Base-by-base conservation (phyloP, 805 yeast species). In the Kodamaea kaohsiungensis region DNA sequence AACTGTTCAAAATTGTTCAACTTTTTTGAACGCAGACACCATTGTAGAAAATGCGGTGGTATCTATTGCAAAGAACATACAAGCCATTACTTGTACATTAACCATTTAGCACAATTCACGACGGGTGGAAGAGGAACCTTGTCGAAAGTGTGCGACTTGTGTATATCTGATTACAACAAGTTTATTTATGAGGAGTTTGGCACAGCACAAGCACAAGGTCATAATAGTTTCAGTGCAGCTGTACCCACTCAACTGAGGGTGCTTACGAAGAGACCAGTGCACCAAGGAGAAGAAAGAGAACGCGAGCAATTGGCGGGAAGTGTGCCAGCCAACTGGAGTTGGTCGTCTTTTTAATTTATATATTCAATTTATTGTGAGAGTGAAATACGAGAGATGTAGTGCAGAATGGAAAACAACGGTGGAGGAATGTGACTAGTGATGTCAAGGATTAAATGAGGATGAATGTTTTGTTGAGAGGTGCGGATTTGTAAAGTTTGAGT, bases 31-130 rank as follows among this genome's bases (percentile, higher is more conserved):
- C 81, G 92, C 61, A 79, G 86, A 58, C 96, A 89, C 65, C 96
- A 89, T 72, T 89, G 96, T 66, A 81, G 96, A 52, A 86, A 86
- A 65, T 89, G 96, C 68, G 96, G 96, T 38, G 90, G 88, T 42
- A 82, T 89, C 17, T 89, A 83, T 63, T 89, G 96, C 68, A 82
- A 84, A 35, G 83, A 80, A 56, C 92, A 89, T 68, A 78, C 86
- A 3, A 72, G 80, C 7, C 86, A 83, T 61, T 74, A 74, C 72
- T 66, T 82, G 58, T 77, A 84, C 70, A 75, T 83, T 64, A 75
- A 85, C 65, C 73, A 79, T 62, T 67, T 81, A 69, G 83, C 95
- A 37, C 83, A 83, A 59, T 85, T 84, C 59, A 79, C 85, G 61
- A 82, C 87, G 52, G 90, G 87, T 17, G 85, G 88, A 6, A 72